Conservation (phyloP, 2,329 filamentous ascomycete species). For the Penicillium sp. region DNA sequence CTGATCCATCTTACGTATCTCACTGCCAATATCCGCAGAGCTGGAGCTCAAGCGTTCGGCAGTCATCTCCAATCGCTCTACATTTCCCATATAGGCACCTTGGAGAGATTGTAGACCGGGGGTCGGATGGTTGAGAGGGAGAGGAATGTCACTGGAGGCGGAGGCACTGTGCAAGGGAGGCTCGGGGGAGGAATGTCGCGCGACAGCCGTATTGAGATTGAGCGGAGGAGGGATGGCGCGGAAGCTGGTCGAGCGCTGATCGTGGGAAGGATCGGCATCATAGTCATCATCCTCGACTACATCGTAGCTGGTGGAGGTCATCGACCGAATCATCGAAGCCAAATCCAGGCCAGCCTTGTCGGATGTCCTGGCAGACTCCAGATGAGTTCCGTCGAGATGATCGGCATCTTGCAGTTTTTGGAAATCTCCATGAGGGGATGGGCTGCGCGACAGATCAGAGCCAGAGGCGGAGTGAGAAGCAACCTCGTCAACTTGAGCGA, state of each 20-base stretch:
- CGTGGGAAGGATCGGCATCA: conserved; percentile 38
- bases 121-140: conserved; percentile 53
- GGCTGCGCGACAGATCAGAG: conserved; percentile 38
- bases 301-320: conserved; percentile 48
- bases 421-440: conserved; percentile 36
- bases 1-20: conserved; percentile 50
- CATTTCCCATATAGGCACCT: conserved; percentile 55
- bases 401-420: conserved; percentile 36
- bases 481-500: conserved; percentile 48
- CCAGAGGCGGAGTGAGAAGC: conserved; percentile 42
- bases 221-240: conserved; percentile 36
- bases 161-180: conserved; percentile 44
- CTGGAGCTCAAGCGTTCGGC: conserved; percentile 54
- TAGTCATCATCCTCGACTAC: conserved; percentile 54
- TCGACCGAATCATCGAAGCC: conserved; percentile 42
- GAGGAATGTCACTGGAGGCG: conserved; percentile 45
- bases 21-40: conserved; percentile 49
- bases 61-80: conserved; percentile 53
- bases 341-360: conserved; percentile 32
- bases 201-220: conserved; percentile 32
- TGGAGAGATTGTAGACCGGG: conserved; percentile 56
- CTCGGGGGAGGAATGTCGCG: conserved; percentile 33
- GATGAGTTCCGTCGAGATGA: conserved; percentile 32
- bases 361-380: conserved; percentile 33
- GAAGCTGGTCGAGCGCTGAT: conserved; percentile 27